phyloP scores from a whole-genome alignment of 1,284 basidiomycete genomes.

The Tylopilus sp. region DNA sequence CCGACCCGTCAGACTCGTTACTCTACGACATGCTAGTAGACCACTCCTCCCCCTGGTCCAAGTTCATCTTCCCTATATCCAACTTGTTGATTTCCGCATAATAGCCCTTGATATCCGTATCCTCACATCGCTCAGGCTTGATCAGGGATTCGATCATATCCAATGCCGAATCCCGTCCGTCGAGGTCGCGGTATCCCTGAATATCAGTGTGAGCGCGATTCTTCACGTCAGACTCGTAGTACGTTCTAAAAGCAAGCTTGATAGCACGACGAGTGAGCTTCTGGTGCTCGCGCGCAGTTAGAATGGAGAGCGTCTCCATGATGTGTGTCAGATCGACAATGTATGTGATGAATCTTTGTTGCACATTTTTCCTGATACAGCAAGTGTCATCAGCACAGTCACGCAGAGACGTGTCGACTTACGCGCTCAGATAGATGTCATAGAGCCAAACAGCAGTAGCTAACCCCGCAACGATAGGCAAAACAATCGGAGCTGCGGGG shows the following conservation, averaged over 20 bases:
- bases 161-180: not conserved
- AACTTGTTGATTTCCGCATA: not conserved
- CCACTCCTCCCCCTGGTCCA: slow-evolving; percentile 5
- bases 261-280: slow-evolving; percentile 1
- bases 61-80: not conserved
- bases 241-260: not conserved
- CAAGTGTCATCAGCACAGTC: not conserved
- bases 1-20: too few relatives aligned
- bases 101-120: not conserved
- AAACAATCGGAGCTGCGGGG: slow-evolving; percentile 3
- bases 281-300: not conserved
- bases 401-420: not conserved
- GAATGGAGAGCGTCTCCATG: slow-evolving; percentile 2
- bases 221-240: not conserved
- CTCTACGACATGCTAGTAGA: not conserved
- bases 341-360: not conserved
- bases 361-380: not conserved
- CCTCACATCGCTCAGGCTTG: not conserved
- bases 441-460: not conserved
- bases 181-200: not conserved
- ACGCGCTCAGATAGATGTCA: not conserved
- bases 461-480: not conserved
- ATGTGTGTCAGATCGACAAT: not conserved
- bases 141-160: slow-evolving; percentile 5
- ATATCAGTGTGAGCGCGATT: not conserved